Evolutionary conservation across 2,329 filamentous ascomycete genomes (phyloP), one percentile per base, ranked within the genome.

Genomic region (Phyllachora maydis): DNA sequence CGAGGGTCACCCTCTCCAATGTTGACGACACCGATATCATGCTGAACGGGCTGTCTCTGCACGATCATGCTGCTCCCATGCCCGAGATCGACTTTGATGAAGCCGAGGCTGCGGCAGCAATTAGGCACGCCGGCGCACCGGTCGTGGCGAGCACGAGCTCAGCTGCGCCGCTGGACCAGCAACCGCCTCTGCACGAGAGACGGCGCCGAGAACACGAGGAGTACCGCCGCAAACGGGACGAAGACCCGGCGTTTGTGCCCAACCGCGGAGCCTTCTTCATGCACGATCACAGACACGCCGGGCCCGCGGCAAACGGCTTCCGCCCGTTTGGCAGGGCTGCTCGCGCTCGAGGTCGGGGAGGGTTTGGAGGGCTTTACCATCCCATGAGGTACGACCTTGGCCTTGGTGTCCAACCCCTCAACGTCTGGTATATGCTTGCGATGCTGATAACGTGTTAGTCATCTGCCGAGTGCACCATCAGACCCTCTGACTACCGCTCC

Each of bases 211-310:
- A 93, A 41, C 79, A 91, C 39, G 82, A 92, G 33, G 79, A 91
- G 41, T 90, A 91, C 52, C 71, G 74, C 50, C 79, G 75, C 50
- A 78, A 78, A 46, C 66, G 79, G 36, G 81, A 91, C 42, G 71
- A 79, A 36, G 81, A 92, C 45, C 85, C 85, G 17, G 71, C 83
- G 8, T 92, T 92, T 49, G 85, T 93, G 26, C 85, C 88, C 25
- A 93, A 90, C 40, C 63, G 85, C 34, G 88, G 88, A 28, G 74
- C 78, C 31, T 95, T 95, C 56, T 95, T 93, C 54, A 82, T 95
- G 67, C 85, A 95, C 47, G 88, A 95, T 43, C 79, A 88, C 40
- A 67, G 81, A 31, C 72, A 79, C 36, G 66, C 75, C 26, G 74
- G 74, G n/a, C 65, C 72, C 21, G 67, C 70, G 33, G 64, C 71